Conservation (phyloP, 345 rosid genomes). For the Viola odorata region DNA sequence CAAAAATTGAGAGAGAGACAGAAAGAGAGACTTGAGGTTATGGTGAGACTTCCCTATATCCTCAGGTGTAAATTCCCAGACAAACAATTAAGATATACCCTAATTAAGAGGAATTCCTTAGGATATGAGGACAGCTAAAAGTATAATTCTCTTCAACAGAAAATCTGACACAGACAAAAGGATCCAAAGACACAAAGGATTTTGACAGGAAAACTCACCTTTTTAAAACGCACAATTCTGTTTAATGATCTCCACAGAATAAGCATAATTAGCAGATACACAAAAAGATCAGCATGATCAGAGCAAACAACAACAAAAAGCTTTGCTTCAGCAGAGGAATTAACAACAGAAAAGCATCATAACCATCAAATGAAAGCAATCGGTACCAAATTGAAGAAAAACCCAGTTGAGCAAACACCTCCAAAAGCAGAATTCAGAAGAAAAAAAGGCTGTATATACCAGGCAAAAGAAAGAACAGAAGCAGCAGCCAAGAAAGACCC, state of each 20-base stretch:
- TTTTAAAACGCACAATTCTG: slow-evolving; percentile 10
- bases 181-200: slow-evolving; percentile 15
- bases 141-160: slow-evolving; percentile 11
- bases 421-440: slow-evolving; percentile 20
- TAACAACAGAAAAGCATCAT: too few species aligned
- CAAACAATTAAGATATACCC: not conserved
- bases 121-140: slow-evolving; percentile 3
- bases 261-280: slow-evolving; percentile 14
- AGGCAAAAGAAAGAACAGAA: slow-evolving; percentile 7
- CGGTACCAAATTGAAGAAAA: not conserved
- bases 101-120: not conserved
- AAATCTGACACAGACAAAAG: slow-evolving; percentile 27
- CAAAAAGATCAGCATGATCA: slow-evolving; percentile 2
- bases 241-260: slow-evolving; percentile 3
- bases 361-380: too few species aligned
- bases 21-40: slow-evolving; percentile 1
- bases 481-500: slow-evolving; percentile 27
- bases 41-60: not conserved
- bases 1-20: not conserved
- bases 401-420: slow-evolving; percentile 24
- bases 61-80: slow-evolving; percentile 1
- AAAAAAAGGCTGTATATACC: not conserved
- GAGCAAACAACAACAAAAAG: not conserved
- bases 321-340: too few species aligned
- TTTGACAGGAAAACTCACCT: slow-evolving; percentile 17